phyloP scores from a whole-genome alignment of 257 asterid genomes.

The Solanum clarkiae region DNA sequence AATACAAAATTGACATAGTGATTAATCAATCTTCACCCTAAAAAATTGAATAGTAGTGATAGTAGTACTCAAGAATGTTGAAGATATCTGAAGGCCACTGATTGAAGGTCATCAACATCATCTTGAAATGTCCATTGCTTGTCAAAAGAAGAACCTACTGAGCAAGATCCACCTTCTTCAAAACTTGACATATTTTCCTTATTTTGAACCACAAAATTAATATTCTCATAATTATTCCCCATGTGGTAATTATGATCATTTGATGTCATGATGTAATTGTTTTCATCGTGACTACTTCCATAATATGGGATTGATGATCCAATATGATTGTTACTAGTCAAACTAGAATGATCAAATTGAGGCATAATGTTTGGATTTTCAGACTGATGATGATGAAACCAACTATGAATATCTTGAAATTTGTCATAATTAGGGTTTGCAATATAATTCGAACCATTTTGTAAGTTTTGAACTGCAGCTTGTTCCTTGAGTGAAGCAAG shows the following conservation, averaged over 20 bases:
- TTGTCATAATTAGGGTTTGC: conserved; percentile 43
- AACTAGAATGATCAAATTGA: conserved; percentile 19
- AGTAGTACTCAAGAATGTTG: conserved; percentile 14
- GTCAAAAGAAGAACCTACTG: conserved; percentile 44
- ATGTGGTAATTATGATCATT: neutral
- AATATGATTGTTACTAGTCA: neutral
- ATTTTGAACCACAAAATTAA: neutral
- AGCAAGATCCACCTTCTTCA: conserved; percentile 11
- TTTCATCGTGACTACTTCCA: neutral
- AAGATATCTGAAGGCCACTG: conserved; percentile 53
- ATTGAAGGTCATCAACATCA: conserved; percentile 56
- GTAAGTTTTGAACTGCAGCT: conserved; percentile 18
- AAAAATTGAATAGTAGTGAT: neutral
- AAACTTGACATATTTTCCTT: conserved; percentile 36
- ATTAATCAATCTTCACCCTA: neutral
- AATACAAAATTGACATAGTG: neutral
- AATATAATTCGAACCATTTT: conserved; percentile 3
- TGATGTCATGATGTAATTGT: neutral
- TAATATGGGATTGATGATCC: neutral
- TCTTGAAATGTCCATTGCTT: conserved; percentile 46
- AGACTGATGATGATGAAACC: conserved; percentile 24
- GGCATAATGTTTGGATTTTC: conserved; percentile 21
- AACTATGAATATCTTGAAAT: conserved; percentile 42
- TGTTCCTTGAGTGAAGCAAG: conserved; percentile 26
- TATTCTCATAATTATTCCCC: neutral